phyloP scores from a whole-genome alignment of 768 basidiomycete genomes.

The Boletales sp. region DNA sequence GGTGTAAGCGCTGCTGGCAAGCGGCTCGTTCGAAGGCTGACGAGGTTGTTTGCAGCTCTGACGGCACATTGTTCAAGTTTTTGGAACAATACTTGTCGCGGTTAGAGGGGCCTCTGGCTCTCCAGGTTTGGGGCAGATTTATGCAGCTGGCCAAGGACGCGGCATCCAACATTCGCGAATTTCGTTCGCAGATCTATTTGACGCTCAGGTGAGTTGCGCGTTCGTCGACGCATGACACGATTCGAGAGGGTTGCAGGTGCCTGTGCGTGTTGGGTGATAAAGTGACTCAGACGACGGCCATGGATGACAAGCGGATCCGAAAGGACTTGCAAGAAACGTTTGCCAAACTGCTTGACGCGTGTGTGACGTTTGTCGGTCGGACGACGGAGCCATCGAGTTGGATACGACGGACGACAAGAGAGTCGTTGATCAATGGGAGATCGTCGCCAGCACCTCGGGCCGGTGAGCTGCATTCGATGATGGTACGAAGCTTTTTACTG shows the following conservation, averaged over 20 bases:
- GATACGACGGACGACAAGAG: constrained; percentile 69
- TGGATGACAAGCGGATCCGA: constrained; percentile 84
- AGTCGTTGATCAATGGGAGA: constrained; percentile 63
- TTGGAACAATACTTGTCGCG: constrained; percentile 80
- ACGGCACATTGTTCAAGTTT: constrained; percentile 74
- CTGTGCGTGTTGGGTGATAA: constrained; percentile 78
- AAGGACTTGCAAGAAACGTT: constrained; percentile 93
- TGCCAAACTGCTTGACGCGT: constrained; percentile 78
- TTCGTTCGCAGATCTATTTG: constrained; percentile 68
- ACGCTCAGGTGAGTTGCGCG: constrained; percentile 57
- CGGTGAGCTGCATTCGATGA: constrained; percentile 34
- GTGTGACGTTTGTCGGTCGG: constrained; percentile 68
- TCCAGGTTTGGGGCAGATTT: constrained; percentile 88
- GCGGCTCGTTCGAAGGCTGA: constrained; percentile 1
- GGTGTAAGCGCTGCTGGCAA: constrained; percentile 45
- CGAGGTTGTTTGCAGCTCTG: constrained; percentile 49
- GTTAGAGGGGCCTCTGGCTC: constrained; percentile 85
- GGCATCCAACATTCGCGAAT: constrained; percentile 58
- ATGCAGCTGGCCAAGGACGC: constrained; percentile 78
- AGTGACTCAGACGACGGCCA: constrained; percentile 81
- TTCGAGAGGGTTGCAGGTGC: constrained; percentile 46
- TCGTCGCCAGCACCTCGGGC: constrained; percentile 62
- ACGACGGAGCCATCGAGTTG: constrained; percentile 74
- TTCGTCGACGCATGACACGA: not conserved
- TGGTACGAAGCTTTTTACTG: not conserved